Evolutionary conservation across 2,329 filamentous ascomycete species (phyloP).

Genomic region (Colletotrichum sansevieriae): DNA sequence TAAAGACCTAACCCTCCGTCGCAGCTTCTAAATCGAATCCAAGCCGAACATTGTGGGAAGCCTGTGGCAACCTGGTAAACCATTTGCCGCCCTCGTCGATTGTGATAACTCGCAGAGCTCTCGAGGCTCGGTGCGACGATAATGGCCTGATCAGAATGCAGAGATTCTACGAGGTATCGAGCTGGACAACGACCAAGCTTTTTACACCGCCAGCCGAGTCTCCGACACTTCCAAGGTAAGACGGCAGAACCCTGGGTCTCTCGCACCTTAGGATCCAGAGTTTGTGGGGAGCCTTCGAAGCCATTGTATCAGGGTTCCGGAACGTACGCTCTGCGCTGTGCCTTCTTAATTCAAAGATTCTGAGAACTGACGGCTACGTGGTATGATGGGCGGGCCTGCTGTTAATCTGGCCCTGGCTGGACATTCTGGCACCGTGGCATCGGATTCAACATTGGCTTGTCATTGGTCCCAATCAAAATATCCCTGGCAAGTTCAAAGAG

Average conservation of each 20-base stretch:
- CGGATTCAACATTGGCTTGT: constrained; percentile 7
- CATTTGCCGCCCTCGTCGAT: constrained; percentile 8
- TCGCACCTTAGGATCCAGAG: background rate
- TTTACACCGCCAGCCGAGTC: constrained; percentile 22
- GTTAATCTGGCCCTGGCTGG: constrained; percentile 4
- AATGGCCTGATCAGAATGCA: constrained; percentile 20
- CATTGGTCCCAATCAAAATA: constrained; percentile 16
- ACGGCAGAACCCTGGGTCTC: constrained; percentile 3
- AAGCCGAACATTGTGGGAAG: background rate
- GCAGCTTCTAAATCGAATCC: background rate
- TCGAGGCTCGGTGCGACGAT: constrained; percentile 20
- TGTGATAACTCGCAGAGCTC: background rate
- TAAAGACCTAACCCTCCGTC: background rate
- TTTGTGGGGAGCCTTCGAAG: constrained; percentile 7
- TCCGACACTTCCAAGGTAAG: background rate
- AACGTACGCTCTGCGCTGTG: constrained; percentile 7
- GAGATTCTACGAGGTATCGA: constrained; percentile 19
- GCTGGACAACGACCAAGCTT: constrained; percentile 11
- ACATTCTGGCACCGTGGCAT: constrained; percentile 18
- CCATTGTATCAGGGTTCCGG: constrained; percentile 17
- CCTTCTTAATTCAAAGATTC: constrained; percentile 15
- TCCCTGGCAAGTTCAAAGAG: background rate
- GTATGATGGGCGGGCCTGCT: constrained; percentile 19
- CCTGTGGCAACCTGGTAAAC: constrained; percentile 1
- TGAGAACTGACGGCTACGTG: constrained; percentile 35